A percentile compares a stretch with the other conserved stretches of the same genome.
These are phyloP conservation scores for Deinandra increscens DNA, from an alignment of 129 eudicot species.

Conservation along the genomic window DNA sequence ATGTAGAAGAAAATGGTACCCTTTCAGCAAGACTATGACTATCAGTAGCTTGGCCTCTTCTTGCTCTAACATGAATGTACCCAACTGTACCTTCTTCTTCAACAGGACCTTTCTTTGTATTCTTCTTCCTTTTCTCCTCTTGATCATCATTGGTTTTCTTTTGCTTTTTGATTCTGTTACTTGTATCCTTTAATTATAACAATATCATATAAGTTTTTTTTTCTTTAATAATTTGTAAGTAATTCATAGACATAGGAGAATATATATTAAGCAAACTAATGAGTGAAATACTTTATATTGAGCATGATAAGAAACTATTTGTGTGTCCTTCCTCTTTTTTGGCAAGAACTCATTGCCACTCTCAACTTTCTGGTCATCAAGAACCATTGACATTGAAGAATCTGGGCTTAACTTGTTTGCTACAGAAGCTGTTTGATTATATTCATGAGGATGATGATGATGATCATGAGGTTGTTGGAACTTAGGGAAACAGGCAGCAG, in stretches of 20 bases:
- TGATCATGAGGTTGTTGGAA: conserved; percentile 32
- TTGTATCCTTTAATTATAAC: conserved; percentile 30
- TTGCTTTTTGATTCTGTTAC: conserved; percentile 44
- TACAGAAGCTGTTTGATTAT: conserved; percentile 28
- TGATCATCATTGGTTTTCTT: conserved; percentile 41
- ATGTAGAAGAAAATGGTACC: conserved; percentile 47
- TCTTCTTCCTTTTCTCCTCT: conserved; percentile 37
- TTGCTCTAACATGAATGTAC: conserved; percentile 92
- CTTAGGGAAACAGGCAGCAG: conserved; percentile 26
- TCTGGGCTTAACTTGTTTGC: conserved; percentile 41
- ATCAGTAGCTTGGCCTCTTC: conserved; percentile 97
- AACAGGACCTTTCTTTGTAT: conserved; percentile 17
- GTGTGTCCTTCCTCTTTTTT: conserved; percentile 51
- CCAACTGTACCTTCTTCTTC: conserved; percentile 45
- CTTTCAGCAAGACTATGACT: conserved; percentile 98
- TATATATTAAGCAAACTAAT: neutral
- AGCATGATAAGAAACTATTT: conserved; percentile 42
- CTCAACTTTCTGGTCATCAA: conserved; percentile 44
- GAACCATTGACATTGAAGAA: conserved; percentile 50
- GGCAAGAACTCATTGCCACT: conserved; percentile 36
- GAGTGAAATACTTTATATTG: conserved; percentile 46
- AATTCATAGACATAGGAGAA: neutral
- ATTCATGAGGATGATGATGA: conserved; percentile 5
- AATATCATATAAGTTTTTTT: neutral
- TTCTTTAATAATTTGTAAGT: neutral